Base-by-base conservation (phyloP, 2,329 filamentous ascomycete species). In the Colletotrichum sansevieriae region DNA sequence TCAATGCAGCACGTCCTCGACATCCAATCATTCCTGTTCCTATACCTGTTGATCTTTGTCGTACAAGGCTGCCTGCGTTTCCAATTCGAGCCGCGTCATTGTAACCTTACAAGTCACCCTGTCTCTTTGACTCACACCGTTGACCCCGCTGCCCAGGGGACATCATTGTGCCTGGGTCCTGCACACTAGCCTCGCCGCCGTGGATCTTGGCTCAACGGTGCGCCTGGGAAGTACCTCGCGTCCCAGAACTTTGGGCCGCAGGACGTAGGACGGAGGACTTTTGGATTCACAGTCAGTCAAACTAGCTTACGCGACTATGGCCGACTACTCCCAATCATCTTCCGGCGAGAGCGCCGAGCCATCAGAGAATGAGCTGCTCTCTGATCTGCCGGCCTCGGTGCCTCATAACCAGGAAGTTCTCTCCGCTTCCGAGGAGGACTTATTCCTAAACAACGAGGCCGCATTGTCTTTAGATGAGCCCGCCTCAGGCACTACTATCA, bases 401-500 rank as follows among this genome's bases (percentile, higher is more conserved):
- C 43, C 46, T 68, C 67, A 63, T 49, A 70, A 67, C 58, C 63
- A 57, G 22, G 57, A 49, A 22, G 15, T 2, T 39, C 15, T 52
- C 67, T 68, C 64, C 22, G 46, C 43, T 12, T 25, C 57, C 22
- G 64, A 39, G 22, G 58, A 70, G 22, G 51, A 68, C 12, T 37
- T 62, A 44, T 54, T 70, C 57, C 64, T 70, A 44, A 37, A 47
- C 52, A 59, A 58, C 55, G 67, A 70, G 64, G 64, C 44, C 33
- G 41, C 61, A 46, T 65, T 25, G 54, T 35, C 55, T 51, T 20
- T 33, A 63, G 51, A 39, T 18, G 64, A 68, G 41, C 13, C 57
- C 51, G 46, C 43, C 22, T 44, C 64, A 63, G 51, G 51, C 63
- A 70, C 29, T 11, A 68, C 65, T 20, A 71, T 76, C 46, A 81